phyloP scores from a whole-genome alignment of 441 rosid species.

The Euphorbia schlechtendalii region DNA sequence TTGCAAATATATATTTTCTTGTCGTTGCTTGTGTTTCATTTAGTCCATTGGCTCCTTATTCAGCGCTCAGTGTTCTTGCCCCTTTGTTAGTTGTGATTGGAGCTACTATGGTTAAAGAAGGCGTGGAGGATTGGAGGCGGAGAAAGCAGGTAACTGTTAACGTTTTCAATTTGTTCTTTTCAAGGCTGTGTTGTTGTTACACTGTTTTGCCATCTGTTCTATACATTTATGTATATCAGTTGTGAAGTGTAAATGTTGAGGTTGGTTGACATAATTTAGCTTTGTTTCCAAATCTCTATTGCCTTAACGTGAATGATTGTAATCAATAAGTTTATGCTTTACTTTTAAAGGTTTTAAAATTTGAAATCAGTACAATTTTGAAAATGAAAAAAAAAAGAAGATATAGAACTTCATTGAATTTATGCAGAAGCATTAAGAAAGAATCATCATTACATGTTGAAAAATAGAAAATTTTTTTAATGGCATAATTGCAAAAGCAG shows the following conservation, averaged over 20 bases:
- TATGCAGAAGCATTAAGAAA: neutral
- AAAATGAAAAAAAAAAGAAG: neutral
- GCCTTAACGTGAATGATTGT: neutral
- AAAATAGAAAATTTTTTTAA: neutral
- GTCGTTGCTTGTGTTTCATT: conserved; percentile 68
- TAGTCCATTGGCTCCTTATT: conserved; percentile 75
- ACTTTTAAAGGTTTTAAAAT: neutral
- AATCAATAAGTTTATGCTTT: neutral
- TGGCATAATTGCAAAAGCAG: conserved; percentile 1
- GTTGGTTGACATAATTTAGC: neutral
- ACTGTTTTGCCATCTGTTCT: neutral
- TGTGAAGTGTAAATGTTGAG: neutral
- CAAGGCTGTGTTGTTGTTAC: neutral
- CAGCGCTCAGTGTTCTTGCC: conserved; percentile 58
- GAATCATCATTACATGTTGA: neutral
- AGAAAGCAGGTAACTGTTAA: conserved; percentile 54
- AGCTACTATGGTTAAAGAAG: conserved; percentile 87
- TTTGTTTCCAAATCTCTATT: too few relatives aligned
- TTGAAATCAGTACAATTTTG: neutral
- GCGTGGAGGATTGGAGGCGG: conserved; percentile 80
- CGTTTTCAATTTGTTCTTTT: conserved; percentile 7
- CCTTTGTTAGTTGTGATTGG: conserved; percentile 85
- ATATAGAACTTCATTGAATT: neutral
- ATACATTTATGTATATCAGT: neutral
- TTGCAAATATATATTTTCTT: conserved; percentile 81